phyloP scores from a whole-genome alignment of 2,329 filamentous ascomycete species.

The Exophiala sideris region DNA sequence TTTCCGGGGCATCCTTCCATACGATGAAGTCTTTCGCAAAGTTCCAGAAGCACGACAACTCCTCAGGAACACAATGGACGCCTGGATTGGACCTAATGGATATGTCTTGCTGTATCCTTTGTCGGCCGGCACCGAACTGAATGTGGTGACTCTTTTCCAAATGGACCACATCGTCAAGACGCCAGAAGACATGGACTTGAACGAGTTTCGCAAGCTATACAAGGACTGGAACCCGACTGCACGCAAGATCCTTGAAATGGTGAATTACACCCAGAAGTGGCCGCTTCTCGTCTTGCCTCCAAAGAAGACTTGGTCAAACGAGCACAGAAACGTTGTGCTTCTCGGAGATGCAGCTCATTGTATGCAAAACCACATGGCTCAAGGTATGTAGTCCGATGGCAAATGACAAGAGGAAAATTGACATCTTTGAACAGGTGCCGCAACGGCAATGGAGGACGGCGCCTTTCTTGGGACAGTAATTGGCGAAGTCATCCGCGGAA shows the following conservation, averaged over 20 bases:
- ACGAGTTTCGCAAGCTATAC: conserved; percentile 19
- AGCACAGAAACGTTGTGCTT: conserved; percentile 42
- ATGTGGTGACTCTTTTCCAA: conserved; percentile 24
- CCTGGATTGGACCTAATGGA: conserved; percentile 23
- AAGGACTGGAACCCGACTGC: conserved; percentile 19
- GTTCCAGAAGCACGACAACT: conserved; percentile 22
- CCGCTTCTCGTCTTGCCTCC: conserved; percentile 45
- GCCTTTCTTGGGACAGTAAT: conserved; percentile 41
- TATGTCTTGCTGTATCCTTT: conserved; percentile 27
- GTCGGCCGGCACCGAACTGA: conserved; percentile 23
- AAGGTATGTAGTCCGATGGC: no score
- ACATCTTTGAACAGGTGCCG: conserved; percentile 40
- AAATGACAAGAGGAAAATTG: neutral
- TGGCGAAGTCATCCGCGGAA: conserved; percentile 34
- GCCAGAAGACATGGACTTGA: conserved; percentile 19
- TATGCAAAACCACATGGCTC: conserved; percentile 42
- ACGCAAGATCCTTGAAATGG: conserved; percentile 16
- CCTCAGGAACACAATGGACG: conserved; percentile 24
- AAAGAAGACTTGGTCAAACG: conserved; percentile 41
- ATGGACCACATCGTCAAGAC: conserved; percentile 21
- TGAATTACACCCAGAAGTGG: conserved; percentile 43
- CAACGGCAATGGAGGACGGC: conserved; percentile 46
- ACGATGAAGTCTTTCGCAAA: conserved; percentile 36
- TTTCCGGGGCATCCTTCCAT: conserved; percentile 46
- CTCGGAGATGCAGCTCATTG: conserved; percentile 39